Percentiles rank a stretch among this genome's conserved stretches.
Conservation (phyloP, 2,329 filamentous ascomycete genomes). For the Diaporthe australafricana region DNA sequence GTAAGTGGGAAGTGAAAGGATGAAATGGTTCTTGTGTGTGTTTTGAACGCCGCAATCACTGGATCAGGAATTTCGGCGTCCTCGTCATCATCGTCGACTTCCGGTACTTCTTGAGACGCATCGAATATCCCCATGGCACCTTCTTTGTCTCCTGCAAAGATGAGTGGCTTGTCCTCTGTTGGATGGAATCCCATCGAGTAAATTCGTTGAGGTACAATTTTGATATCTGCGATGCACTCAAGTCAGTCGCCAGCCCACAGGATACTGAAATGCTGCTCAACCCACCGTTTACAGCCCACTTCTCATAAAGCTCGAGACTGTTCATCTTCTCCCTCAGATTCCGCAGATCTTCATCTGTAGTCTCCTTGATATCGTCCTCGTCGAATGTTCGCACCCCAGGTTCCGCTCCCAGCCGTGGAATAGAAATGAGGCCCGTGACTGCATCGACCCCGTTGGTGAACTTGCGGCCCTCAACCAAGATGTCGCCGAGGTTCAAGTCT, state of each 20-base stretch:
- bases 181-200: conserved; percentile 93
- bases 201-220: conserved; percentile 87
- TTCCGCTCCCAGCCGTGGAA: conserved; percentile 73
- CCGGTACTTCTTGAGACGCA: conserved; percentile 75
- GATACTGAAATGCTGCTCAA: conserved; percentile 7
- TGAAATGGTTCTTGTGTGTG: conserved; percentile 88
- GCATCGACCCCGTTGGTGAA: conserved; percentile 78
- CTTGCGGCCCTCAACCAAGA: conserved; percentile 82
- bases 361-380: conserved; percentile 84
- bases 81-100: conserved; percentile 69
- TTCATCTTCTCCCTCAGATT: conserved; percentile 82
- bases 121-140: conserved; percentile 93
- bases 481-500: conserved; percentile 78
- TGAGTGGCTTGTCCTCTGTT: conserved; percentile 82
- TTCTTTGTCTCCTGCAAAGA: conserved; percentile 95
- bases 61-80: conserved; percentile 80
- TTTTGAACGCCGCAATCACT: conserved; percentile 88
- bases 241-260: conserved; percentile 8
- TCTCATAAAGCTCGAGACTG: conserved; percentile 81
- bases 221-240: conserved; percentile 73
- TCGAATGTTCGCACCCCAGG: conserved; percentile 88
- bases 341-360: conserved; percentile 80
- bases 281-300: conserved; percentile 83
- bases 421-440: conserved; percentile 66
- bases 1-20: conserved; percentile 82